Conservation (phyloP, 371 early-diverging fungal species). For the Syncephalastrum monosporum region DNA sequence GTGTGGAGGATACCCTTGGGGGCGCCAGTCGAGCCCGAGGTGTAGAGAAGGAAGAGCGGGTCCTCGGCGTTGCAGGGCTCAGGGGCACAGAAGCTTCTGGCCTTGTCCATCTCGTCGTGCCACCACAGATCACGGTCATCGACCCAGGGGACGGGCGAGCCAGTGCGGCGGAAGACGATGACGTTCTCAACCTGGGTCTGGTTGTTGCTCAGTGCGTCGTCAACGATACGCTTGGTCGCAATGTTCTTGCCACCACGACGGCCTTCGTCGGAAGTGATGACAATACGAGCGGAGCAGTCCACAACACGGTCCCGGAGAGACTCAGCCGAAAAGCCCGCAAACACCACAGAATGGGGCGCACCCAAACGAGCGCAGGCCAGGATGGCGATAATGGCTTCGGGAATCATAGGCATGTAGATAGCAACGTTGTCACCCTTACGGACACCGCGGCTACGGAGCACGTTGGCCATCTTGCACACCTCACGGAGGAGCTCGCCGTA, state of each 20-base stretch:
- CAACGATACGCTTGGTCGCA: conserved; percentile 90
- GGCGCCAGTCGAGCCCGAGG: conserved; percentile 95
- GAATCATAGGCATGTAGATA: conserved; percentile 98
- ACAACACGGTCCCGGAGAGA: conserved; percentile 85
- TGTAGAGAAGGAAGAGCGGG: conserved; percentile 97
- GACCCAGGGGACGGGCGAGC: conserved; percentile 69
- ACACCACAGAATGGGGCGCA: conserved; percentile 87
- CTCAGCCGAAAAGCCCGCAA: conserved; percentile 92
- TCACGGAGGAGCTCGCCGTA: conserved; percentile 84
- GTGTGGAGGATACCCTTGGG: conserved; percentile 96
- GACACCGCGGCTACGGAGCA: conserved; percentile 76
- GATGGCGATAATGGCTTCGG: conserved; percentile 89
- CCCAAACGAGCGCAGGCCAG: conserved; percentile 97
- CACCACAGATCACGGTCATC: conserved; percentile 86
- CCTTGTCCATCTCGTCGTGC: conserved; percentile 79
- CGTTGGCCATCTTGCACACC: conserved; percentile 85
- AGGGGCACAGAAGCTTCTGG: conserved; percentile 79
- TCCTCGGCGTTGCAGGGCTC: conserved; percentile 89
- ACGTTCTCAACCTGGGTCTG: conserved; percentile 76
- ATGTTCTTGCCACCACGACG: conserved; percentile 91
- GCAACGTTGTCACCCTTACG: conserved; percentile 94
- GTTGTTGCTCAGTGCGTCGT: conserved; percentile 73
- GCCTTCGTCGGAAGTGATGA: conserved; percentile 89
- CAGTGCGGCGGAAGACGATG: conserved; percentile 87
- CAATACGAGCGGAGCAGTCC: conserved; percentile 76